Base-by-base conservation (phyloP, 1,284 basidiomycete genomes). In the Malassezia pachydermatis region DNA sequence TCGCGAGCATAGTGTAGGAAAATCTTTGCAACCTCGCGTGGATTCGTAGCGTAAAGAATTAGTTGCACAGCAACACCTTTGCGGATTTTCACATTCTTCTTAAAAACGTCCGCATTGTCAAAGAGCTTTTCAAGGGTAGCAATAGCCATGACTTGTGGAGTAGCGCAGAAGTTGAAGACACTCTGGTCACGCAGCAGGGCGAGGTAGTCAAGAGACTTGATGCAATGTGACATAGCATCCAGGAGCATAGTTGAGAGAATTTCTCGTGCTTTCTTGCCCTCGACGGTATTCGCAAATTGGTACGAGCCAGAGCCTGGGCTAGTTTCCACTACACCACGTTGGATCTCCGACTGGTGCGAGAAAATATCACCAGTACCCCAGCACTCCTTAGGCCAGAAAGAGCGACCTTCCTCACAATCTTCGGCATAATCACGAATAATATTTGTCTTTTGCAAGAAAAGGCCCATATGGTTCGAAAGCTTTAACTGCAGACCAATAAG, bases 381-480 rank as follows among this genome's bases (percentile, higher is more conserved):
- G 52, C 96, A 87, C 67, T 89, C 87, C 44, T 79, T 79, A 0
- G 92, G 94, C 92, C 94, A 99, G 77, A 98, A 98, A 67, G 81
- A 86, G 33, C 92, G 80, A 10, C 78, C 77, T 42, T 92, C 79
- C 36, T 89, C 83, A 10, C 82, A 79, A 72, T 99, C 94, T 74
- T 99, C 92, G 36, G 86, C 81, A 74, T 84, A 88, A 73, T 99
- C 94, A 48, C 92, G 83, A 57, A 89, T 86, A 73, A 98, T 95
- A 75, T 98, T 98, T 32, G 89, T 95, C 76, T 99, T 99, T 74
- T 98, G 94, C 10, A 99, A 79, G 45, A 96, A 78, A 14, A 92
- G 78, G n/a, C 94, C 94, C 85, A 96, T 89, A 39, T 85, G 86
- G 75, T 96, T 95, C 59, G 84, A 83, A 2, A 98, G 79, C 57